A percentile compares a stretch with the other conserved stretches of the same genome.
phyloP scores from a whole-genome alignment of 345 rosid species.

The Eucalyptus viminalis region DNA sequence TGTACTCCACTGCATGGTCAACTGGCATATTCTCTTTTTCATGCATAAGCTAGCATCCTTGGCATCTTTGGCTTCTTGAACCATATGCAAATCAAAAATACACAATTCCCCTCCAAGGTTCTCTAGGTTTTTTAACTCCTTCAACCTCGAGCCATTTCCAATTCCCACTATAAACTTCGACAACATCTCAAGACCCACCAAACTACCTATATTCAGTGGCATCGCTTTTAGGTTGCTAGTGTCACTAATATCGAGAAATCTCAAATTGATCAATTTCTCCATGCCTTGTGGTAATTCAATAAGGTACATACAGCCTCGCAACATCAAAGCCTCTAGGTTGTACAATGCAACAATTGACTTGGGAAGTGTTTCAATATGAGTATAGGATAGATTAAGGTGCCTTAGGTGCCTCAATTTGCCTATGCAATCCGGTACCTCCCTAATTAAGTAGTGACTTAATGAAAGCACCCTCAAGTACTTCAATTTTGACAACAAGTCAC shows the following conservation, averaged over 20 bases:
- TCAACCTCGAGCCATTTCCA: background rate
- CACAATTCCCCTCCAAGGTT: background rate
- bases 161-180: accelerated
- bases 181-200: background rate
- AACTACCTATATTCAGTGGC: background rate
- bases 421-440: background rate
- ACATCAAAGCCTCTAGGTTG: background rate
- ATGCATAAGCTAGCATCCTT: accelerated
- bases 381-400: background rate
- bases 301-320: accelerated
- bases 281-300: background rate
- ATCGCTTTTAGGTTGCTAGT: accelerated
- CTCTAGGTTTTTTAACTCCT: background rate
- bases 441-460: accelerated
- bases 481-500: background rate
- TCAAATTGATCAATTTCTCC: background rate
- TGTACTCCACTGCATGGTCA: background rate
- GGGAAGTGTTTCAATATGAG: accelerated
- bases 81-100: background rate
- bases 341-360: background rate
- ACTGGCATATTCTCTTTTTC: background rate
- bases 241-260: background rate
- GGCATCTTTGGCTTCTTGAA: background rate
- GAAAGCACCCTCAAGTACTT: background rate
- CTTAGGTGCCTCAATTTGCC: background rate